Evolutionary conservation across 208 protist species (phyloP).

Genomic region (Trypanosoma platydactyli): DNA sequence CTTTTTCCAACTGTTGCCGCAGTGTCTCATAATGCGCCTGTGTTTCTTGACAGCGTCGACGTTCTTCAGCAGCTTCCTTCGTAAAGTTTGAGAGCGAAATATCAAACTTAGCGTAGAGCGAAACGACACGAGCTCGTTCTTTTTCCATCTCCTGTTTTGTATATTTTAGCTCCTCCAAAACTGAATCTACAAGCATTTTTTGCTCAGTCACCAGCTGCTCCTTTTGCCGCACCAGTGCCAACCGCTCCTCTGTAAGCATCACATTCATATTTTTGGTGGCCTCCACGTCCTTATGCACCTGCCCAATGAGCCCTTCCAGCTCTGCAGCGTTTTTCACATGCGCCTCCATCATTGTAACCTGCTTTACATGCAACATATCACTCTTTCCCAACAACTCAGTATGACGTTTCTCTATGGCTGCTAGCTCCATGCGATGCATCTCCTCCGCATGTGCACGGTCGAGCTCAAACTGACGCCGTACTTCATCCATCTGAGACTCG

Average conservation of each 20-base stretch:
- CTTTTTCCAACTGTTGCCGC: conserved; percentile 79
- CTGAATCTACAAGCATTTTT: conserved; percentile 45
- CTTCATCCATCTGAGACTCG: conserved; percentile 67
- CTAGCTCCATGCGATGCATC: conserved; percentile 63
- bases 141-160: conserved; percentile 62
- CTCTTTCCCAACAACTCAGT: conserved; percentile 57
- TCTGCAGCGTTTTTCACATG: conserved; percentile 63
- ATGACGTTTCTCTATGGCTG: conserved; percentile 69
- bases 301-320: conserved; percentile 62
- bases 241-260: conserved; percentile 62
- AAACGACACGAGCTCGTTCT: conserved; percentile 61
- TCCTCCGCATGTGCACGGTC: conserved; percentile 67
- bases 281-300: conserved; percentile 69
- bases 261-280: conserved; percentile 64
- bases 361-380: conserved; percentile 55
- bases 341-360: conserved; percentile 45
- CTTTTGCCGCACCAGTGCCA: conserved; percentile 47
- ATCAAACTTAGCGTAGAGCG: conserved; percentile 81
- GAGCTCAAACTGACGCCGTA: conserved; percentile 62
- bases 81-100: conserved; percentile 60
- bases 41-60: conserved; percentile 55
- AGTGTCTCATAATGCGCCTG: conserved; percentile 79
- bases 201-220: conserved; percentile 66
- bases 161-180: conserved; percentile 62
- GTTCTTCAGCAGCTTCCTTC: conserved; percentile 76